Base-by-base conservation (phyloP, 2,329 filamentous ascomycete species). In the Aspergillus texensis region DNA sequence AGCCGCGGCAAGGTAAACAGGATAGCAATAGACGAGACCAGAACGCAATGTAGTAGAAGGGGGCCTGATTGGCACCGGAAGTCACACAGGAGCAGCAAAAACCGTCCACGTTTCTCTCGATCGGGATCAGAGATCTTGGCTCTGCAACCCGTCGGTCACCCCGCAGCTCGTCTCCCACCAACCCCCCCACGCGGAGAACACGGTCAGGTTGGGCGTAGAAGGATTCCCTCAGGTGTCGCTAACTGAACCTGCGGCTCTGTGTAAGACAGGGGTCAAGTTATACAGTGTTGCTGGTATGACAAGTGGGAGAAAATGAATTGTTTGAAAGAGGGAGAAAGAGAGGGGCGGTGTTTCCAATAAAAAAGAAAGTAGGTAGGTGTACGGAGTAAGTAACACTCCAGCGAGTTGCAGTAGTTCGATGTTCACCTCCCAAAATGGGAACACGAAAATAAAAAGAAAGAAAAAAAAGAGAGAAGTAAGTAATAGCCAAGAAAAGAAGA, bases 61-160 rank as follows among this genome's bases (percentile, higher is more conserved):
- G 54, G 45, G 32, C 28, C 30, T 64, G 62, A 67, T 67, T 68
- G 64, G 68, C 58, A 69, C 58, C 41, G 55, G 53, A 41, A 36
- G 60, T 62, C 48, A 46, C 55, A 63, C 58, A 62, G 52, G 14
- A 48, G 45, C 39, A 34, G 52, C 39, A 46, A 60, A 26, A 43
- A 34, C 56, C 53, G 67, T 67, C 64, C 67, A 70, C 68, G 67
- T 70, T 70, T 64, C 61, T 28, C 58, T 64, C 60, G 55, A 63
- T 66, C 58, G 60, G 63, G 62, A 69, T 64, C 63, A 59, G 45
- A 64, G 62, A 69, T 70, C 64, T 67, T 63, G 62, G 64, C 62
- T 59, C 65, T 66, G 65, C 63, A 70, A 60, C 61, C 57, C 48
- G 62, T 63, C 46, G 60, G 62, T 59, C 65, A 68, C 67, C 67